A percentile compares a stretch with the other conserved stretches of the same genome.
phyloP scores from a whole-genome alignment of 768 basidiomycete genomes.

The Crepidotus variabilis region DNA sequence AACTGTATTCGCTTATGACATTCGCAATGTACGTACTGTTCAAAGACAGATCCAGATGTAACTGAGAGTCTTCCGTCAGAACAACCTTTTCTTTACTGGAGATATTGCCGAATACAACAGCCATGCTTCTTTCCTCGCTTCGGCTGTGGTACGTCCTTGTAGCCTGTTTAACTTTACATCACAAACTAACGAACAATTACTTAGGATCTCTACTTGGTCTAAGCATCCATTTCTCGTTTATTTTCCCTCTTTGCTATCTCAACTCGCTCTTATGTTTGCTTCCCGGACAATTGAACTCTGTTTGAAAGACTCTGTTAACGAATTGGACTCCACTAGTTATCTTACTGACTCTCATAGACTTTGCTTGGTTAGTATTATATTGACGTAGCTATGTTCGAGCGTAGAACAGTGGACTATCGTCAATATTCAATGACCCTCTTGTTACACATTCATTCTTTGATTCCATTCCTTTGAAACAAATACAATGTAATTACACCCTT shows the following conservation, averaged over 20 bases:
- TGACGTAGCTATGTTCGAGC: no score
- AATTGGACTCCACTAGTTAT: no score
- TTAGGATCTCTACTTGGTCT: conserved; percentile 20
- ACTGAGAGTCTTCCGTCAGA: conserved; percentile 15
- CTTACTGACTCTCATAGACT: no score
- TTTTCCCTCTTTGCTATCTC: neutral
- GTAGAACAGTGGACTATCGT: no score
- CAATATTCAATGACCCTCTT: no score
- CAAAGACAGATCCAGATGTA: neutral
- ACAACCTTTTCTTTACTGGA: conserved; percentile 40
- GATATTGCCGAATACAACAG: conserved; percentile 37
- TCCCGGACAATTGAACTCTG: neutral
- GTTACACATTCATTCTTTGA: no score
- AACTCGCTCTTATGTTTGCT: neutral
- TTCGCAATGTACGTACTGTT: conserved; percentile 20
- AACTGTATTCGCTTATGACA: conserved; percentile 37
- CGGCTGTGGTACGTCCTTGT: conserved; percentile 29
- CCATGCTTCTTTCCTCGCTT: conserved; percentile 24
- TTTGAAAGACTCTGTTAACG: neutral
- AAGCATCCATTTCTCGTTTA: neutral
- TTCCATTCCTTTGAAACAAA: no score
- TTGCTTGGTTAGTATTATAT: no score
- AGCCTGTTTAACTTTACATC: neutral
- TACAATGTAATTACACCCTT: neutral
- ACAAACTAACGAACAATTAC: neutral